Conservation (phyloP, 108 stramenopile genomes). For the Nitzschia sp. region DNA sequence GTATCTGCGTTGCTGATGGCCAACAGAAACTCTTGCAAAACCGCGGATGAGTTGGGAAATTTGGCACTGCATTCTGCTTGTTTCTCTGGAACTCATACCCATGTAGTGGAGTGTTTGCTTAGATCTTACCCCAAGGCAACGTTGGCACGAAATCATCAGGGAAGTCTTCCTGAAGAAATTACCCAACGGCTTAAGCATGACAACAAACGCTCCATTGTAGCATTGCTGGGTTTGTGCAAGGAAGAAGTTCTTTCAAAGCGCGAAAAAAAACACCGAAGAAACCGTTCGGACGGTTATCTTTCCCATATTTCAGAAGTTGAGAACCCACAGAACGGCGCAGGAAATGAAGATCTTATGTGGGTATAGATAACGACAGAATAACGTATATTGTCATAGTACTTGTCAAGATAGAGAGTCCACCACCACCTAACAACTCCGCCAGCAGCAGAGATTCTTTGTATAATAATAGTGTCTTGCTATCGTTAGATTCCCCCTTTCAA, state of each 20-base stretch:
- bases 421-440: too few relatives aligned
- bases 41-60: conserved; percentile 74
- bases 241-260: conserved; percentile 34
- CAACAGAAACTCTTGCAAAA: conserved; percentile 51
- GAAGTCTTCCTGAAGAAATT: conserved; percentile 75
- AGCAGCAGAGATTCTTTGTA: too few relatives aligned
- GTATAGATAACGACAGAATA: conserved; percentile 12
- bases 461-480: too few relatives aligned
- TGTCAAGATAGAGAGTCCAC: too few relatives aligned
- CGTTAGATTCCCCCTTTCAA: background rate
- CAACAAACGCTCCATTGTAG: conserved; percentile 61
- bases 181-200: conserved; percentile 64
- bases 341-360: conserved; percentile 34
- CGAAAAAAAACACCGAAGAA: conserved; percentile 31
- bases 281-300: conserved; percentile 26
- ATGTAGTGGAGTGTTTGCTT: conserved; percentile 53
- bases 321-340: conserved; percentile 17
- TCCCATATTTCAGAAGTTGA: background rate
- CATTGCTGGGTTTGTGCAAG: conserved; percentile 20
- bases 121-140: conserved; percentile 68
- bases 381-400: too few relatives aligned
- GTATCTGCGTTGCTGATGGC: conserved; percentile 51
- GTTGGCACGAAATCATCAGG: conserved; percentile 68
- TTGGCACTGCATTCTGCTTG: conserved; percentile 79
- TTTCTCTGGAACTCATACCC: conserved; percentile 69